Evolutionary conservation across 1,284 basidiomycete species (phyloP).

Genomic region (Cystobasidium sp.): DNA sequence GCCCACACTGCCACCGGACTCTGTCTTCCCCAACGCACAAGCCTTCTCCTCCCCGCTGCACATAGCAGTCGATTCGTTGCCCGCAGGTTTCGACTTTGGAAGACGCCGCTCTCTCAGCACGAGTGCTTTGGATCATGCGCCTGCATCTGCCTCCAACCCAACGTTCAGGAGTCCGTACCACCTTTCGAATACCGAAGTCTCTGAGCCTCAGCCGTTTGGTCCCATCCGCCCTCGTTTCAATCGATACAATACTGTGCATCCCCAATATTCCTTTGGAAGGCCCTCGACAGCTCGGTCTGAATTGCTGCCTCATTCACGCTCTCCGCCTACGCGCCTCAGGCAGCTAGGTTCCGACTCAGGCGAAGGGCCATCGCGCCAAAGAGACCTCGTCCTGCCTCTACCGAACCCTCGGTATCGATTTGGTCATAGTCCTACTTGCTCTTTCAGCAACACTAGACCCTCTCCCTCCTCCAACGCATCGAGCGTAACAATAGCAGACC

Average conservation of each 20-base stretch:
- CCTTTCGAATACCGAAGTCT: background rate
- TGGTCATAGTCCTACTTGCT: constrained; percentile 6
- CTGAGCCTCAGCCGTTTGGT: background rate
- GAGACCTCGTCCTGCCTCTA: constrained; percentile 9
- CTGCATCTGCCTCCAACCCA: background rate
- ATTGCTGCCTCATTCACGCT: background rate
- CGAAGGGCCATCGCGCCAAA: background rate
- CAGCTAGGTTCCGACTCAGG: background rate
- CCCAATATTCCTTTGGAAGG: constrained; percentile 5
- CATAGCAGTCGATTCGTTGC: background rate
- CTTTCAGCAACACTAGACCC: background rate
- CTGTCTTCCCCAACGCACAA: background rate
- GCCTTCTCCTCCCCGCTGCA: constrained; percentile 2
- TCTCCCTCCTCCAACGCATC: background rate
- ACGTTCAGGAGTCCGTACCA: background rate
- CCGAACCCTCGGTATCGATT: constrained; percentile 8
- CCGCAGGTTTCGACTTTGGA: background rate
- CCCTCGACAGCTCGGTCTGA: constrained; percentile 5
- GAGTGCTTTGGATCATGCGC: constrained; percentile 9
- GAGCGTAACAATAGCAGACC: constrained; percentile 31
- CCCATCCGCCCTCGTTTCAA: constrained; percentile 22
- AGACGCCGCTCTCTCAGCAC: constrained; percentile 28
- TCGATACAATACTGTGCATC: constrained; percentile 1
- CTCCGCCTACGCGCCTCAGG: background rate
- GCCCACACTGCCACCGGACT: background rate